Evolutionary conservation across 2,329 filamentous ascomycete species (phyloP), one percentile per base, ranked within the genome.

Genomic region (Fusarium hostae): DNA sequence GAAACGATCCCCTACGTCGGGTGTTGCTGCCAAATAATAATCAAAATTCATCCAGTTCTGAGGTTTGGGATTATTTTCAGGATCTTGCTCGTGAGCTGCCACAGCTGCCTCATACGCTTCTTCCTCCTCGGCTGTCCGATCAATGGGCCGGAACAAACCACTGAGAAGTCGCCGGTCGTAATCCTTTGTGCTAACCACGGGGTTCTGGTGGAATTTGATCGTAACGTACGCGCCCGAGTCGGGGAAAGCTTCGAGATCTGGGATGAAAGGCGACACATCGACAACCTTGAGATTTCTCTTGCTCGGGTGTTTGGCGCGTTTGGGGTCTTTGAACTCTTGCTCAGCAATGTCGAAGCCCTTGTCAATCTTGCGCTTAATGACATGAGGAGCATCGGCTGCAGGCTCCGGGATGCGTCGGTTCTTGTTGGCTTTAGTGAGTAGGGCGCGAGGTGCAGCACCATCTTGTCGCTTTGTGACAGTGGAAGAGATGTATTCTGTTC

Each of bases 401-500:
- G 86, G 81, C 70, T 89, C 85, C 16, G 89, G 89, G 40, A 91
- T 89, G 37, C 82, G 82, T 74, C 71, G 71, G 9, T 75, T 72
- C 52, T 74, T 78, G 62, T 78, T 78, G 51, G 79, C 76, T 62
- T 80, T 81, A 44, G 80, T 68, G 32, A 82, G 71, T 28, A 80
- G 75, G 24, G 76, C 79, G 59, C 78, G 79, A 76, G 84, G 80
- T 40, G 86, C 83, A 54, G 87, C 81, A 34, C 84, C 84, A 18
- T 82, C 80, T 51, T 77, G 74, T 68, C 87, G 86, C 77, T 89
- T 89, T 9, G 84, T 79, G 34, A 83, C 84, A 26, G 84, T 83
- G 6, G 88, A 89, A 15, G 93, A 93, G 78, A 97, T 98, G 83
- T 98, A 98, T 81, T 99, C 96, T 61, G 96, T 98, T 77, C 95